These are phyloP conservation scores for Zoysia matrella DNA, from an alignment of 202 grass and related monocot genomes.

Conservation along the genomic window DNA sequence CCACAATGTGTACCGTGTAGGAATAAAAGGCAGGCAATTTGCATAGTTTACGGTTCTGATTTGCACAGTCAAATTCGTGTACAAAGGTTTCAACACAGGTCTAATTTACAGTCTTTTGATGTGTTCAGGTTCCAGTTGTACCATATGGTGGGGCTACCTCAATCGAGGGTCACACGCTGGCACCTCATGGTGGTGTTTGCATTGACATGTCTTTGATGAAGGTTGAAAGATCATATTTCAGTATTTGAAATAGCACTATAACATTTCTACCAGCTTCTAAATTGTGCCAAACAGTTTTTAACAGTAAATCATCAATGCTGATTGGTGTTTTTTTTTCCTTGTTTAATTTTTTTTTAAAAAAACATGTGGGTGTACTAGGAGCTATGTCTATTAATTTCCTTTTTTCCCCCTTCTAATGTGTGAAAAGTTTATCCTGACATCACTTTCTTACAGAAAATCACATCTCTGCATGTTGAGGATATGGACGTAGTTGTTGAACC, in stretches of 20 bases:
- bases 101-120: slow-evolving; percentile 29
- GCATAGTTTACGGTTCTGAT: background rate
- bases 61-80: background rate
- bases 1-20: too few relatives aligned
- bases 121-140: slow-evolving; percentile 80
- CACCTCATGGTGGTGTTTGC: slow-evolving; percentile 90
- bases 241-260: background rate
- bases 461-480: slow-evolving; percentile 82
- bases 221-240: slow-evolving; percentile 36
- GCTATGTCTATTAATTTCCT: slow-evolving; percentile 3
- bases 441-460: slow-evolving; percentile 73
- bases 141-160: slow-evolving; percentile 98
- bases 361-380: background rate
- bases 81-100: background rate
- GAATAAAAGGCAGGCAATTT: too few relatives aligned
- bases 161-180: slow-evolving; percentile 94
- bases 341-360: background rate
- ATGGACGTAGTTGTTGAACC: slow-evolving; percentile 98
- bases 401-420: slow-evolving; percentile 16
- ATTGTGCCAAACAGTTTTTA: background rate
- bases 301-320: background rate
- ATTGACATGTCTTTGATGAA: slow-evolving; percentile 93
- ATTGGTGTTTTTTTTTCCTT: background rate
- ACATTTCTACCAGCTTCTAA: background rate
- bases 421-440: slow-evolving; percentile 32